Evolutionary conservation across 257 asterid genomes (phyloP).

Genomic region (Solanum medicagineum): DNA sequence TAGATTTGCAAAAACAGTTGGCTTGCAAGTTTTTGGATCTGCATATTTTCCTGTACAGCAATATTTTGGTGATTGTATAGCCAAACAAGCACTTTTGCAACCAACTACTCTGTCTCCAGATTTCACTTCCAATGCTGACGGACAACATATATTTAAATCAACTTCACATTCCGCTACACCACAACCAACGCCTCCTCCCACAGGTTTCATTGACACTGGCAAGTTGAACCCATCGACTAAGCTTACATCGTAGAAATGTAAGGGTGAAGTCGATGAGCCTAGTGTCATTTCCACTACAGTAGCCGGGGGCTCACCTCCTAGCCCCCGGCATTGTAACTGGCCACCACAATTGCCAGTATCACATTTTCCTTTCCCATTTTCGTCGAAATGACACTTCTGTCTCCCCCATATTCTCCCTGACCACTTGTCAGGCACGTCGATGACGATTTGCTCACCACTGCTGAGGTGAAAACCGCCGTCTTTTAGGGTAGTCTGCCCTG

Average conservation of each 20-base stretch:
- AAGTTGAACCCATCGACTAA: slow-evolving; percentile 86
- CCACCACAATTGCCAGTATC: slow-evolving; percentile 74
- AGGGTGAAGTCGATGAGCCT: slow-evolving; percentile 60
- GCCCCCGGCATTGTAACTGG: slow-evolving; percentile 54
- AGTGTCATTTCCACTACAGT: slow-evolving; percentile 95
- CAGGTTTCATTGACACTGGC: slow-evolving; percentile 87
- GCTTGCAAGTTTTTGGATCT: slow-evolving; percentile 55
- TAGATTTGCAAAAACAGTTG: slow-evolving; percentile 57
- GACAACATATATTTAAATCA: slow-evolving; percentile 70
- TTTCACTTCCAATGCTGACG: slow-evolving; percentile 72
- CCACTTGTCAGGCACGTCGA: slow-evolving; percentile 74
- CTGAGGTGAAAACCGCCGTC: slow-evolving; percentile 67
- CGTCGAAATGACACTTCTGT: slow-evolving; percentile 47
- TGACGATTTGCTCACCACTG: slow-evolving; percentile 39
- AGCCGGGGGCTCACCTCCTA: slow-evolving; percentile 79
- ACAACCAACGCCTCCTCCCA: slow-evolving; percentile 80
- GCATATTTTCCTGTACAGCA: slow-evolving; percentile 83
- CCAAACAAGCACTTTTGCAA: slow-evolving; percentile 90
- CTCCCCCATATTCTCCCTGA: slow-evolving; percentile 91
- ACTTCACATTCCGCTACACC: slow-evolving; percentile 73
- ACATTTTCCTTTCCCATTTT: slow-evolving; percentile 49
- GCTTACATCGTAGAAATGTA: slow-evolving; percentile 84
- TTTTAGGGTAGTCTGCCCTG: slow-evolving; percentile 47
- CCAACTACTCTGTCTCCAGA: slow-evolving; percentile 59
- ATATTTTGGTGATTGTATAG: slow-evolving; percentile 67